Base-by-base conservation (phyloP, 2,329 filamentous ascomycete species). In the Aspergillus versicolor region DNA sequence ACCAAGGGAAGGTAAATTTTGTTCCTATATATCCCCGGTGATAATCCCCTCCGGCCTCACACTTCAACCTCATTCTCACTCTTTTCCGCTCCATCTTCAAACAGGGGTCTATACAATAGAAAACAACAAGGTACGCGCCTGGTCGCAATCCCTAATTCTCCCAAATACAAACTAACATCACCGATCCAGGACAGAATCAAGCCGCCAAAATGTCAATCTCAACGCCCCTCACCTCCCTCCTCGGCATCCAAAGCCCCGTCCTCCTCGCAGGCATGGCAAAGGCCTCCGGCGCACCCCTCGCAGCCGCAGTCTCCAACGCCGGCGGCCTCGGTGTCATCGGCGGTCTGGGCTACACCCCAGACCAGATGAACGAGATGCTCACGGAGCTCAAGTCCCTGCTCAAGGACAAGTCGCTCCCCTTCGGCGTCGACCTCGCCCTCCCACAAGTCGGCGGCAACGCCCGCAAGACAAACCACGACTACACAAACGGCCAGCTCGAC, bases 241-340 rank as follows among this genome's bases (percentile, higher is more conserved):
- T 97, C 52, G 84, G 86, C 22, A 96, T 97, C 75, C 81, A 88
- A 64, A 92, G 97, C 77, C 93, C 93, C 41, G 88, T 97, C 73
- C 80, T 97, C 64, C 89, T 97, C 19, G 93, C 93, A 34, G 93
- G 93, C 67, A 97, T 97, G 93, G 92, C 93, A 2, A 86, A 89
- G 61, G 90, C 90, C 9, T 92, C 90, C 0, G 88, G 88, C 58
- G 90, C 88, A 0, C 82, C 81, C 17, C 86, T 96, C 46, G 91
- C 91, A 7, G 91, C 91, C 3, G 91, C 91, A 5, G 91, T 96
- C 38, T 94, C 89, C 70, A 95, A 95, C 71, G 90, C 91, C 1
- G 92, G 92, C 61, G 92, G 91, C 0, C 85, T 96, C 9, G 85
- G 85, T 61, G 83, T 82, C 21, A 82, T 87, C 59, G 82, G 82